phyloP scores from a whole-genome alignment of 2,329 filamentous ascomycete species.

The Fusarium coicis region DNA sequence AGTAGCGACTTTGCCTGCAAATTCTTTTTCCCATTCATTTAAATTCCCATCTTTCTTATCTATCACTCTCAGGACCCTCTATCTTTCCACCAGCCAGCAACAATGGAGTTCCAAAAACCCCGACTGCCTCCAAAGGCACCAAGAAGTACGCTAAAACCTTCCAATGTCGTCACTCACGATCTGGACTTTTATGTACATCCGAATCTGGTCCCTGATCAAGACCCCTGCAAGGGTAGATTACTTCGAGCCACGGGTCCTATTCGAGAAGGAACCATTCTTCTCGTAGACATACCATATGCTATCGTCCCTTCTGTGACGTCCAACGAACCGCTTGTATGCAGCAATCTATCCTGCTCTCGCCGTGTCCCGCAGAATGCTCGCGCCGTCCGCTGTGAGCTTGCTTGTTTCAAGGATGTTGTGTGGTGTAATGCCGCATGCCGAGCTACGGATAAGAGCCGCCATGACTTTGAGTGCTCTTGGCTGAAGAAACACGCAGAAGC shows the following conservation, averaged over 20 bases:
- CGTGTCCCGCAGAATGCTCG: slow-evolving; percentile 24
- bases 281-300: slow-evolving; percentile 44
- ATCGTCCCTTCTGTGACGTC: slow-evolving; percentile 42
- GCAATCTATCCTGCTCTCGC: slow-evolving; percentile 42
- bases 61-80: neutral
- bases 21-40: slow-evolving; percentile 13
- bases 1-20: slow-evolving; percentile 2
- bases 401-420: slow-evolving; percentile 40
- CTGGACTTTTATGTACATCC: slow-evolving; percentile 39
- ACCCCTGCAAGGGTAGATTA: slow-evolving; percentile 43
- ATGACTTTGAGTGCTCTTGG: slow-evolving; percentile 45
- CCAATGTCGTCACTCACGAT: slow-evolving; percentile 28
- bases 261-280: slow-evolving; percentile 41
- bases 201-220: slow-evolving; percentile 36
- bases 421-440: slow-evolving; percentile 43
- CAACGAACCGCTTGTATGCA: slow-evolving; percentile 40
- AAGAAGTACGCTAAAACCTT: slow-evolving; percentile 7
- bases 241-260: slow-evolving; percentile 39
- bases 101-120: slow-evolving; percentile 35
- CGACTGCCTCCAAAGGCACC: slow-evolving; percentile 20
- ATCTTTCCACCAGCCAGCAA: neutral
- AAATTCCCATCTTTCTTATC: neutral
- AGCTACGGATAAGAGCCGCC: slow-evolving; percentile 32
- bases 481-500: slow-evolving; percentile 28
- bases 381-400: slow-evolving; percentile 27